These are phyloP conservation scores for Camelina sativa DNA, from an alignment of 345 rosid species.

Conservation along the genomic window DNA sequence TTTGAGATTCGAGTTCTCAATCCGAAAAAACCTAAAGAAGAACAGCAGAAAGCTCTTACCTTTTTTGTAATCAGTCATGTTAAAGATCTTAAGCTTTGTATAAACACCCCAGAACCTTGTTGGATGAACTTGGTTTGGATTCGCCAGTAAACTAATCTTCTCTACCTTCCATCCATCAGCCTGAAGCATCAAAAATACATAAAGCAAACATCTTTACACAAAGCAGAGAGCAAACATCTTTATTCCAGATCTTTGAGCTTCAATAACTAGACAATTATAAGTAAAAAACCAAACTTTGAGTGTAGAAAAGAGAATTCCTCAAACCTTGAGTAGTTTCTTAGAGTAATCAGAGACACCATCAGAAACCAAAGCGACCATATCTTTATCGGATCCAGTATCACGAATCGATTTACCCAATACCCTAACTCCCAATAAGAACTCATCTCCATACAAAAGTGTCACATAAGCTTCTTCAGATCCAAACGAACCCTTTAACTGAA, in stretches of 20 bases:
- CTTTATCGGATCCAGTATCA: constrained; percentile 76
- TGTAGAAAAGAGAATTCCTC: background rate
- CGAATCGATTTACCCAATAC: constrained; percentile 91
- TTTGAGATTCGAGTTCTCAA: background rate
- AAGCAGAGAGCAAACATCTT: background rate
- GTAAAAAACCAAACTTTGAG: constrained; percentile 51
- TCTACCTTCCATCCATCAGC: constrained; percentile 98
- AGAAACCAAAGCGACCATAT: constrained; percentile 90
- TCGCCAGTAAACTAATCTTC: constrained; percentile 80
- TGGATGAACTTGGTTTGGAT: constrained; percentile 90
- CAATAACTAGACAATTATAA: background rate
- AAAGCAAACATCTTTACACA: constrained; percentile 15
- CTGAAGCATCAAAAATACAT: constrained; percentile 41
- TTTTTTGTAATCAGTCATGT: constrained; percentile 85
- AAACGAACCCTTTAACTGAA: constrained; percentile 46
- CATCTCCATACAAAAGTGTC: constrained; percentile 93
- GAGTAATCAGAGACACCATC: constrained; percentile 89
- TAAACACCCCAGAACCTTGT: constrained; percentile 97
- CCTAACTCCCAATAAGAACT: constrained; percentile 91
- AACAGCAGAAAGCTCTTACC: constrained; percentile 45
- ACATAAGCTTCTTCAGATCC: constrained; percentile 73
- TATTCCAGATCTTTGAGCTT: constrained; percentile 14
- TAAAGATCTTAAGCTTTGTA: constrained; percentile 91
- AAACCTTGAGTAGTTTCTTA: constrained; percentile 66
- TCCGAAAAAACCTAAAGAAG: background rate